These are phyloP conservation scores for Diaporthe velutina DNA, from an alignment of 2,329 filamentous ascomycete species.

Conservation along the genomic window DNA sequence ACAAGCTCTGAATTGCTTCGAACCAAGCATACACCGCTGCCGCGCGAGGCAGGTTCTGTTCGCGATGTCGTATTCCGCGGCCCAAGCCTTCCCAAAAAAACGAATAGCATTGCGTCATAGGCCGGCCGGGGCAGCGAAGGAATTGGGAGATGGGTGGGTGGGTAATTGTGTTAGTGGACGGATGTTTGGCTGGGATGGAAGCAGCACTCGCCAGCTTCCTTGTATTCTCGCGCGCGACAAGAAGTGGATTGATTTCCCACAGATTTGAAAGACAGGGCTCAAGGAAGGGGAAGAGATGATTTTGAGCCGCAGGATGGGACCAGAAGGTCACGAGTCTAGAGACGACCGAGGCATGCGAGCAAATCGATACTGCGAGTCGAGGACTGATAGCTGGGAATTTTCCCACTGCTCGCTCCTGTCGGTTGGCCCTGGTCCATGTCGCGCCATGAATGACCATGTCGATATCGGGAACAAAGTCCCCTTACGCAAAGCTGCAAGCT, in stretches of 20 bases:
- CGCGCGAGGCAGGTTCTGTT: constrained; percentile 24
- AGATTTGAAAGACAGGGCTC: background rate
- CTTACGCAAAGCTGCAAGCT: constrained; percentile 18
- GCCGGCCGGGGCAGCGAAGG: constrained; percentile 19
- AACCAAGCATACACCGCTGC: constrained; percentile 18
- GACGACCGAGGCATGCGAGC: constrained; percentile 6
- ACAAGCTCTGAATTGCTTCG: background rate
- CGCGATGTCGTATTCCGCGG: constrained; percentile 16
- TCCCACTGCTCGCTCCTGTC: background rate
- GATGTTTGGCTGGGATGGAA: constrained; percentile 2
- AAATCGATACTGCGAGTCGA: constrained; percentile 5
- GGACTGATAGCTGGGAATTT: background rate
- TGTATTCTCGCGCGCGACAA: background rate
- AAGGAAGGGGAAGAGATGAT: background rate
- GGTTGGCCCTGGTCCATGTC: constrained; percentile 19
- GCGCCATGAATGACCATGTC: constrained; percentile 3
- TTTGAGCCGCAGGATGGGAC: constrained; percentile 30
- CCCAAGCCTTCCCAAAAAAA: constrained; percentile 1
- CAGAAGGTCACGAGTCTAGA: background rate
- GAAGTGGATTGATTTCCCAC: constrained; percentile 7
- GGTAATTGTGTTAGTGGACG: background rate
- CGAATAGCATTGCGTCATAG: constrained; percentile 37
- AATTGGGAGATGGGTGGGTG: constrained; percentile 26
- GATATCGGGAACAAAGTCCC: constrained; percentile 3
- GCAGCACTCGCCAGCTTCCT: constrained; percentile 23